Evolutionary conservation across 176 grass and related monocot genomes (phyloP).

Genomic region (Carex cristatella): DNA sequence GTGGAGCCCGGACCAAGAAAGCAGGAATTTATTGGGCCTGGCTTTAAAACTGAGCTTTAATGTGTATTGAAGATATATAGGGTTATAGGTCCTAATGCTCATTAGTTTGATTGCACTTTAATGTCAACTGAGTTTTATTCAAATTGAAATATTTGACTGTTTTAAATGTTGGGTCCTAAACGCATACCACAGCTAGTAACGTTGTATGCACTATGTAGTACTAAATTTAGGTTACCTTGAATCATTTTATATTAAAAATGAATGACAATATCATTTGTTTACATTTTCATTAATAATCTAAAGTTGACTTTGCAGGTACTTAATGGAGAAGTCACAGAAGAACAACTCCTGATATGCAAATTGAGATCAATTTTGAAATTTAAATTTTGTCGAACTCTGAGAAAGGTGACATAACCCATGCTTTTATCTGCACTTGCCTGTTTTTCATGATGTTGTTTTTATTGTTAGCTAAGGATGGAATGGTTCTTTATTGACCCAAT

Average conservation of each 20-base stretch:
- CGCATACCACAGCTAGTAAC: background rate
- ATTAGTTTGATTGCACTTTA: background rate
- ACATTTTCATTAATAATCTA: background rate
- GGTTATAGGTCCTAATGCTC: background rate
- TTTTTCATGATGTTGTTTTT: background rate
- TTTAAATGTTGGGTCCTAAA: background rate
- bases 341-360: background rate
- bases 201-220: background rate
- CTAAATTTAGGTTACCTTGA: background rate
- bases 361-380: slow-evolving; percentile 2
- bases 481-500: background rate
- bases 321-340: background rate
- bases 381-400: background rate
- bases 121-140: background rate
- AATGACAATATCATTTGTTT: background rate
- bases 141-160: background rate
- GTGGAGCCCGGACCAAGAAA: background rate
- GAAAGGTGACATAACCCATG: background rate
- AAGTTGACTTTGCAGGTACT: background rate
- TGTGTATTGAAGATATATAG: background rate
- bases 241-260: background rate
- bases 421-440: background rate
- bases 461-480: background rate
- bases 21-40: background rate
- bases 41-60: background rate